These are phyloP conservation scores for Pleurotus tuber-regium DNA, from an alignment of 768 basidiomycete genomes.

Conservation along the genomic window DNA sequence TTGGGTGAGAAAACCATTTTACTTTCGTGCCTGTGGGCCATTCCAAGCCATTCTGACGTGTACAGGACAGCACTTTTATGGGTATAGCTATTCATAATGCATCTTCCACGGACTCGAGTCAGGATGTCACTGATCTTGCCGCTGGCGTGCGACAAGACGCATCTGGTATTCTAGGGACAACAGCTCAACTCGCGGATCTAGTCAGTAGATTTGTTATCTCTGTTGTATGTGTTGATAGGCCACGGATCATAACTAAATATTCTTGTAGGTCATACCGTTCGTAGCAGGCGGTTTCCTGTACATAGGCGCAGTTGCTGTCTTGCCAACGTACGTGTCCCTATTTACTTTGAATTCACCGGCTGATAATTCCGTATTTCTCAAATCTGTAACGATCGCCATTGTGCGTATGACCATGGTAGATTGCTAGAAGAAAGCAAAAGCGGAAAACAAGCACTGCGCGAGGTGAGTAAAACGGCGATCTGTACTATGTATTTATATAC, in stretches of 20 bases:
- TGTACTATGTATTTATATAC: slow-evolving; percentile 10
- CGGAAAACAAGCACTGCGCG: slow-evolving; percentile 84
- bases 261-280: slow-evolving; percentile 75
- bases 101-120: slow-evolving; percentile 46
- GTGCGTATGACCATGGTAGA: slow-evolving; percentile 33
- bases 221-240: background rate
- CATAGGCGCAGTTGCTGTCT: slow-evolving; percentile 88
- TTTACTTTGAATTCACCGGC: slow-evolving; percentile 10
- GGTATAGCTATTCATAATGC: slow-evolving; percentile 83
- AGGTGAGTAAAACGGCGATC: slow-evolving; percentile 49
- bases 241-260: slow-evolving; percentile 15
- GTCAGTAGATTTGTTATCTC: slow-evolving; percentile 42
- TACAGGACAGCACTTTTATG: slow-evolving; percentile 68
- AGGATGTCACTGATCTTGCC: slow-evolving; percentile 57
- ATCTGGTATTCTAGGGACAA: slow-evolving; percentile 80
- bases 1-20: slow-evolving; percentile 40
- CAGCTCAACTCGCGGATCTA: slow-evolving; percentile 73
- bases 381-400: background rate
- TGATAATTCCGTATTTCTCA: background rate
- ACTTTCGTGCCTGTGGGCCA: slow-evolving; percentile 16
- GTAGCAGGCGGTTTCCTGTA: slow-evolving; percentile 92
- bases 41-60: slow-evolving; percentile 19
- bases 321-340: slow-evolving; percentile 71
- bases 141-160: slow-evolving; percentile 77
- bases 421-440: slow-evolving; percentile 86